Evolutionary conservation across 805 yeast species (phyloP).

Genomic region (Lachancea cidri): DNA sequence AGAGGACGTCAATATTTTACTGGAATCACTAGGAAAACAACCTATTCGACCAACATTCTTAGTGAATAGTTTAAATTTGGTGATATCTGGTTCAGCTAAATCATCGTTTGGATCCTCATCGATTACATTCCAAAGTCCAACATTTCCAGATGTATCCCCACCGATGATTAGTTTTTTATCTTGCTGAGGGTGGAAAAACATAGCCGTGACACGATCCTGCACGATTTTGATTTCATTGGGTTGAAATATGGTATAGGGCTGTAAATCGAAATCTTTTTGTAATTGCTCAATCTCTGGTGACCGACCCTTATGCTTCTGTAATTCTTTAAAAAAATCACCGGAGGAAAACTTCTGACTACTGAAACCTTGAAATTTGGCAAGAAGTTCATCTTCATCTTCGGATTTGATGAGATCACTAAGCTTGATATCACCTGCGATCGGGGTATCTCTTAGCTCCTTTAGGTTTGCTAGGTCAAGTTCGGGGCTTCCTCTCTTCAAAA

Average conservation of each 20-base stretch:
- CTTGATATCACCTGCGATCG: conserved; percentile 62
- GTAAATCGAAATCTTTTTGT: conserved; percentile 50
- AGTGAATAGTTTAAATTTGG: conserved; percentile 70
- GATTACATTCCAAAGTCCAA: conserved; percentile 82
- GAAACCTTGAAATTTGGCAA: conserved; percentile 29
- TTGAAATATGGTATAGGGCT: conserved; percentile 50
- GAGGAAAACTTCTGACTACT: conserved; percentile 43
- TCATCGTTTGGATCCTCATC: conserved; percentile 35
- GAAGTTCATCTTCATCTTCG: conserved; percentile 33
- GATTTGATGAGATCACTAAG: conserved; percentile 52
- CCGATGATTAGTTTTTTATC: conserved; percentile 64
- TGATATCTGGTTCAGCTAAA: conserved; percentile 44
- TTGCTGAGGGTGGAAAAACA: conserved; percentile 70
- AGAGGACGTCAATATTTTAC: conserved; percentile 61
- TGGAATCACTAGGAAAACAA: conserved; percentile 44
- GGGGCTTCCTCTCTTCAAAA: conserved; percentile 20
- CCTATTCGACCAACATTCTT: conserved; percentile 63
- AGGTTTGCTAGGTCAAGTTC: conserved; percentile 38
- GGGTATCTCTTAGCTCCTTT: conserved; percentile 48
- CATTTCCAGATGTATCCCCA: conserved; percentile 83
- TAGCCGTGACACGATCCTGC: conserved; percentile 62
- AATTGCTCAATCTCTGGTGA: conserved; percentile 40
- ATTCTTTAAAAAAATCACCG: conserved; percentile 64
- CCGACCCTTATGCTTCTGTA: conserved; percentile 34
- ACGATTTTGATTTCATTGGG: conserved; percentile 70